These are phyloP conservation scores for Haplosporangium gracile DNA, from an alignment of 192 early-diverging fungal species.

Conservation along the genomic window DNA sequence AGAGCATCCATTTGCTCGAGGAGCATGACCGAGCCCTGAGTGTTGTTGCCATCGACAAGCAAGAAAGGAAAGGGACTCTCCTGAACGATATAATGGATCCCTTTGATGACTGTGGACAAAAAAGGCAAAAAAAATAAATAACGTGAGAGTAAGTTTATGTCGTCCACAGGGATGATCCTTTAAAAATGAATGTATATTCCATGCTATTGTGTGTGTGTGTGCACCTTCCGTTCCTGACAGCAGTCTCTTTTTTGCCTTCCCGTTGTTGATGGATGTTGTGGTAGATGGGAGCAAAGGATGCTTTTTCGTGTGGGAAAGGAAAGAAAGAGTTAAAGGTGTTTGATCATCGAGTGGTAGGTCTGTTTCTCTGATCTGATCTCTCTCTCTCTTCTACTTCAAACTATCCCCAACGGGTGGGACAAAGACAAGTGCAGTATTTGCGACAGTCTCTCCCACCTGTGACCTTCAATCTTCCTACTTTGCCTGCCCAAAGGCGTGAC, in stretches of 20 bases:
- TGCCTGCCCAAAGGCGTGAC: too few species aligned
- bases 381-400: neutral
- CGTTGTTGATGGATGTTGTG: neutral
- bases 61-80: neutral
- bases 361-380: neutral
- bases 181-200: neutral
- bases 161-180: neutral
- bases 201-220: neutral
- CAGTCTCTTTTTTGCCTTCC: neutral
- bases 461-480: neutral
- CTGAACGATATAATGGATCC: neutral
- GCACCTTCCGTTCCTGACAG: neutral
- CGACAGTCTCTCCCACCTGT: neutral
- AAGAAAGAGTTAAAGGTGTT: neutral
- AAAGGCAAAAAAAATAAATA: neutral
- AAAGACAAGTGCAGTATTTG: neutral
- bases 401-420: neutral
- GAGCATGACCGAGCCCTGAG: slow-evolving; percentile 26
- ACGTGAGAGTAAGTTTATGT: neutral
- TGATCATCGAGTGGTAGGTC: neutral
- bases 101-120: neutral
- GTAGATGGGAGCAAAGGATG: neutral
- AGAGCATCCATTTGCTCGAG: slow-evolving; percentile 11
- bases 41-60: slow-evolving; percentile 24
- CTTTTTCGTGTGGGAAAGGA: neutral